These are phyloP conservation scores for Acorus calamus DNA, from an alignment of 106 monocot genomes.

Conservation along the genomic window DNA sequence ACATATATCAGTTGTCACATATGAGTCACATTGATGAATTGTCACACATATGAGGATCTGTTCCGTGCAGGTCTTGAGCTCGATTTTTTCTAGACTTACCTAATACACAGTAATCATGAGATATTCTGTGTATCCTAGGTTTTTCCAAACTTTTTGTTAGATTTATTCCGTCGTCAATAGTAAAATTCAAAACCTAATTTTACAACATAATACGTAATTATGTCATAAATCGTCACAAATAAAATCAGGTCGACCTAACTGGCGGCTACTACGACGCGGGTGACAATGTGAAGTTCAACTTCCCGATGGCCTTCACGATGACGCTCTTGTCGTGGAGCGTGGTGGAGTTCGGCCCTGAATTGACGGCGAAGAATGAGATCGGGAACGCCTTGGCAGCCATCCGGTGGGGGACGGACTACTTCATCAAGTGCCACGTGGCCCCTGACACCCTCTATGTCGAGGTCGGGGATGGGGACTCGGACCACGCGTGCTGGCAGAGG, in stretches of 20 bases:
- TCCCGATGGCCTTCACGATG: constrained; percentile 70
- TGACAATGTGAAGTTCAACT: constrained; percentile 83
- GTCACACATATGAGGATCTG: too few relatives aligned
- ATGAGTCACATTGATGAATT: too few relatives aligned
- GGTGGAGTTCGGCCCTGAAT: constrained; percentile 24
- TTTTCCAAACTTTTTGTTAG: too few relatives aligned
- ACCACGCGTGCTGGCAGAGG: constrained; percentile 72
- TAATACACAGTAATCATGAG: too few relatives aligned
- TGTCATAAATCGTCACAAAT: neutral
- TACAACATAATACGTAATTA: too few relatives aligned
- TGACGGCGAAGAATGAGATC: constrained; percentile 30
- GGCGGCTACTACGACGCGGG: constrained; percentile 86
- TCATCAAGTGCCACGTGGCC: constrained; percentile 33
- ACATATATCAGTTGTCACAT: too few relatives aligned
- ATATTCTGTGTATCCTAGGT: too few relatives aligned
- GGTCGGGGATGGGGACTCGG: constrained; percentile 72
- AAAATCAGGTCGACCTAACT: constrained; percentile 48
- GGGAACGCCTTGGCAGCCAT: constrained; percentile 33
- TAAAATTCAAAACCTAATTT: too few relatives aligned
- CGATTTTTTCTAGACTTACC: too few relatives aligned
- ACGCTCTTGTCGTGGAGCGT: constrained; percentile 57
- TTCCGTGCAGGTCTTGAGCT: too few relatives aligned
- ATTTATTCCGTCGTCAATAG: too few relatives aligned
- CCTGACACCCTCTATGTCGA: constrained; percentile 38
- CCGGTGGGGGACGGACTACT: constrained; percentile 70